Conservation (phyloP, 768 basidiomycete species). For the Xerocomellus dryophilus region DNA sequence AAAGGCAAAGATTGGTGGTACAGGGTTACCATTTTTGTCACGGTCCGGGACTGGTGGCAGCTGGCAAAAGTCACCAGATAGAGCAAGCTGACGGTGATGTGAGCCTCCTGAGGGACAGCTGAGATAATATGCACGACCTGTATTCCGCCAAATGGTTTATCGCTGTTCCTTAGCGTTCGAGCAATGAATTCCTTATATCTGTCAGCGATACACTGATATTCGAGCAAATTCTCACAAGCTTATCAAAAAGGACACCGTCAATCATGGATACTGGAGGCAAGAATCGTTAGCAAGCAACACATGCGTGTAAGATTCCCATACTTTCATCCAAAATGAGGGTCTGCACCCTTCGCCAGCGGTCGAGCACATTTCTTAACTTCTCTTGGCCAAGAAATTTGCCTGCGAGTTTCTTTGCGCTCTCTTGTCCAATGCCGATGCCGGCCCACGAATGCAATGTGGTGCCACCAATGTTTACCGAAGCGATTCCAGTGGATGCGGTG, state of each 20-base stretch:
- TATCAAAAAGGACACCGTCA: conserved; percentile 76
- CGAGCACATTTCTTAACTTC: conserved; percentile 38
- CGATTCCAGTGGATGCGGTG: conserved; percentile 79
- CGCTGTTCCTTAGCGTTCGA: conserved; percentile 48
- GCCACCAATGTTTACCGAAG: conserved; percentile 80
- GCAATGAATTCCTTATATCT: conserved; percentile 57
- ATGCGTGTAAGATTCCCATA: conserved; percentile 32
- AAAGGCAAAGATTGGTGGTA: conserved; percentile 67
- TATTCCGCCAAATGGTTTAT: conserved; percentile 78
- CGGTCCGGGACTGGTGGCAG: conserved; percentile 73
- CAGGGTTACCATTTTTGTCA: conserved; percentile 44
- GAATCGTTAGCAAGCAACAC: not conserved
- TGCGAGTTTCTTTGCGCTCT: conserved; percentile 48
- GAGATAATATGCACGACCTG: conserved; percentile 48
- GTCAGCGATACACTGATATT: conserved; percentile 35
- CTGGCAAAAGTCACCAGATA: conserved; percentile 91
- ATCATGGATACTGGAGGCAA: conserved; percentile 77
- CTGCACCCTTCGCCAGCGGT: conserved; percentile 59
- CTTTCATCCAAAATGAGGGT: conserved; percentile 86
- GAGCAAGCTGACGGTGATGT: conserved; percentile 52
- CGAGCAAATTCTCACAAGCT: conserved; percentile 49
- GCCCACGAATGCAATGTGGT: conserved; percentile 80
- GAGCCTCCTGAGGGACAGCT: not conserved
- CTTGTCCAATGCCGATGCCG: conserved; percentile 73
- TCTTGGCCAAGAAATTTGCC: conserved; percentile 49